Evolutionary conservation across 768 basidiomycete genomes (phyloP).

Genomic region (Xerocomus brunneocitrinus): DNA sequence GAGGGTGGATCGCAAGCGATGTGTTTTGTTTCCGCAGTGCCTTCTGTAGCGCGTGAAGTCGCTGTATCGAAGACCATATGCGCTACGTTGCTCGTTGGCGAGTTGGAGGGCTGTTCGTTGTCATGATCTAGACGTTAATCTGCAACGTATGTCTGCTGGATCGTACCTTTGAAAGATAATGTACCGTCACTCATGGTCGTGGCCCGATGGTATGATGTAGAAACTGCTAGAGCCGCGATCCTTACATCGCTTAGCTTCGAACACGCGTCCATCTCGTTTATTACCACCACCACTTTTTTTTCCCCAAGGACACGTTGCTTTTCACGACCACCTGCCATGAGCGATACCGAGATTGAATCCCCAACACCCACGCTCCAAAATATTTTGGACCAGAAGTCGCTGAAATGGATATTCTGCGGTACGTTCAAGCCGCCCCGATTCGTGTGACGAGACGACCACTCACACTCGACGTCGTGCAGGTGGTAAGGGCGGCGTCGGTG

Average conservation of each 20-base stretch:
- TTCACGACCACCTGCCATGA: constrained; percentile 35
- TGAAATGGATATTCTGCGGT: constrained; percentile 99
- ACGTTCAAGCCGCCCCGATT: constrained; percentile 30
- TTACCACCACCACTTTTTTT: background rate
- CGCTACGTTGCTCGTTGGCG: constrained; percentile 82
- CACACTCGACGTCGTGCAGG: constrained; percentile 43
- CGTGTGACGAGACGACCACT: constrained; percentile 10
- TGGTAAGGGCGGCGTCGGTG: constrained; percentile 98
- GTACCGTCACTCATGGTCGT: constrained; percentile 22
- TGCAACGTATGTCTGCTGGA: background rate
- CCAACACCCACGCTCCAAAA: constrained; percentile 90
- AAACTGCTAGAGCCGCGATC: constrained; percentile 9
- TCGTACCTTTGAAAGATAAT: constrained; percentile 40
- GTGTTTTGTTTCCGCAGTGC: constrained; percentile 88
- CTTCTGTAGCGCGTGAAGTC: constrained; percentile 89
- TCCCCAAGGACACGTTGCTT: constrained; percentile 1
- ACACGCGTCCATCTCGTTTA: constrained; percentile 19
- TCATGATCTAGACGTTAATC: constrained; percentile 1
- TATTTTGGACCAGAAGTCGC: constrained; percentile 83
- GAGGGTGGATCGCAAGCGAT: constrained; percentile 77
- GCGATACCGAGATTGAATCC: constrained; percentile 34
- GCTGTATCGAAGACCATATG: constrained; percentile 88
- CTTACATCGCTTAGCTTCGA: constrained; percentile 12
- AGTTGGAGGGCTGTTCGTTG: constrained; percentile 66
- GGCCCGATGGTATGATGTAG: constrained; percentile 11